These are phyloP conservation scores for Cylindrodendrum hubeiense DNA, from an alignment of 2,329 filamentous ascomycete genomes.

Conservation along the genomic window DNA sequence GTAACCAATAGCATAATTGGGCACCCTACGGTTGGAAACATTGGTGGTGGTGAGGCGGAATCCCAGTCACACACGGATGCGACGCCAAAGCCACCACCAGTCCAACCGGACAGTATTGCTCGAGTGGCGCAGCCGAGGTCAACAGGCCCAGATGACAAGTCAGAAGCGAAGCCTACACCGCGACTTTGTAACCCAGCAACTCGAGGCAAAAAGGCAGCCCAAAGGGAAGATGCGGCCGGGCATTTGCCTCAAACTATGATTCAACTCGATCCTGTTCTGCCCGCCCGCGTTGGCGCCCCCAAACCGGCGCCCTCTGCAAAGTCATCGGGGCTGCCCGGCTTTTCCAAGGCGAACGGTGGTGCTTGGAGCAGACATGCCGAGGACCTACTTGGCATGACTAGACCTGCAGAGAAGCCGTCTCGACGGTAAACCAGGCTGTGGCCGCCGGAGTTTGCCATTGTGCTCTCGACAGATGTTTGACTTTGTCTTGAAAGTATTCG, in stretches of 20 bases:
- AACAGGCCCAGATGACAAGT: conserved; percentile 20
- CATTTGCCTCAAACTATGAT: conserved; percentile 58
- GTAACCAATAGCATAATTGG: background rate
- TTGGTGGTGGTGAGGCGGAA: background rate
- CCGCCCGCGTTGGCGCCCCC: conserved; percentile 20
- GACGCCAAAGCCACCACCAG: background rate
- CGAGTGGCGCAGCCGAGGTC: conserved; percentile 1
- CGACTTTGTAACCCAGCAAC: conserved; percentile 62
- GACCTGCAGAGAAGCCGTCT: conserved; percentile 55
- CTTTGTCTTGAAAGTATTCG: background rate
- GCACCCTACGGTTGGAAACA: conserved; percentile 6
- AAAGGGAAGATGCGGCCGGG: conserved; percentile 64
- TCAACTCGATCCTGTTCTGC: conserved; percentile 47
- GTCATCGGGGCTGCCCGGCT: conserved; percentile 52
- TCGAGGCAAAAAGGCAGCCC: conserved; percentile 65
- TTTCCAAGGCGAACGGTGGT: conserved; percentile 66
- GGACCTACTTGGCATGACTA: conserved; percentile 73
- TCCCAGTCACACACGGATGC: conserved; percentile 9
- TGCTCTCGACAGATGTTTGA: background rate
- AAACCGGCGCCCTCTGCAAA: conserved; percentile 6
- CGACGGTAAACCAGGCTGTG: conserved; percentile 8
- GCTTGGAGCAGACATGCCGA: conserved; percentile 78
- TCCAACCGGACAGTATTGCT: background rate
- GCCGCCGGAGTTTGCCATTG: background rate
- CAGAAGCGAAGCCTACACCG: conserved; percentile 28